Evolutionary conservation across 2,329 filamentous ascomycete genomes (phyloP).

Genomic region (Claviceps arundinis): DNA sequence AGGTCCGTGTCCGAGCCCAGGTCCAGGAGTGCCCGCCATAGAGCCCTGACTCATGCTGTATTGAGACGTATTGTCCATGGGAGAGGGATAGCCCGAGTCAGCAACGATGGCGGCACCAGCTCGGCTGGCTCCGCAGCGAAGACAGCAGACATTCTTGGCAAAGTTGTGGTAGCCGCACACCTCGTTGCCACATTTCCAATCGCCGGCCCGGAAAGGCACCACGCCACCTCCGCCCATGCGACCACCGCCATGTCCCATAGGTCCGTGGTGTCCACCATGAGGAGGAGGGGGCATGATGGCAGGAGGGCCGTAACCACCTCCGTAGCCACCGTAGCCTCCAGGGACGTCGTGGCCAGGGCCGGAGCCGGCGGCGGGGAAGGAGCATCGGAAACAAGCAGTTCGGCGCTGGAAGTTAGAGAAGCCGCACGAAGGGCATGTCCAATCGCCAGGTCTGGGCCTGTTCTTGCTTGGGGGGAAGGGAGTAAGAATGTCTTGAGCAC

Average conservation of each 20-base stretch:
- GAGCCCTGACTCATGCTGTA: conserved; percentile 78
- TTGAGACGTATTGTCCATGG: conserved; percentile 73
- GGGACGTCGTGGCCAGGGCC: conserved; percentile 53
- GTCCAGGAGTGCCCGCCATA: conserved; percentile 74
- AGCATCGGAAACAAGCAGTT: conserved; percentile 97
- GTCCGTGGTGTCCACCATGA: conserved; percentile 53
- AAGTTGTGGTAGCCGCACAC: conserved; percentile 99
- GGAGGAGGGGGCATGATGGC: conserved; percentile 69
- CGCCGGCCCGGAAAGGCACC: conserved; percentile 93
- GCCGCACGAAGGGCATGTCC: conserved; percentile 96
- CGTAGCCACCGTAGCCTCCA: conserved; percentile 53
- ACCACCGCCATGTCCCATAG: conserved; percentile 45
- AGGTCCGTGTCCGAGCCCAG: conserved; percentile 37
- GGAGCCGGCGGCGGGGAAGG: conserved; percentile 85
- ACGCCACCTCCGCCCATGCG: conserved; percentile 72
- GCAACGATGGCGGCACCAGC: conserved; percentile 89
- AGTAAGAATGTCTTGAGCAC: conserved; percentile 88
- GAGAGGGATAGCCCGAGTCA: conserved; percentile 80
- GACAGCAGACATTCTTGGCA: conserved; percentile 96
- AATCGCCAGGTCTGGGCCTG: conserved; percentile 88
- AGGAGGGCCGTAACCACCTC: conserved; percentile 51
- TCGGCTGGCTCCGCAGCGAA: conserved; percentile 89
- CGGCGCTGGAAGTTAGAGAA: conserved; percentile 99
- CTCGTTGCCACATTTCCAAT: conserved; percentile 98
- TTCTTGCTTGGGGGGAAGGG: conserved; percentile 99